phyloP scores from a whole-genome alignment of 129 eudicot species.

The Arctium lappa region DNA sequence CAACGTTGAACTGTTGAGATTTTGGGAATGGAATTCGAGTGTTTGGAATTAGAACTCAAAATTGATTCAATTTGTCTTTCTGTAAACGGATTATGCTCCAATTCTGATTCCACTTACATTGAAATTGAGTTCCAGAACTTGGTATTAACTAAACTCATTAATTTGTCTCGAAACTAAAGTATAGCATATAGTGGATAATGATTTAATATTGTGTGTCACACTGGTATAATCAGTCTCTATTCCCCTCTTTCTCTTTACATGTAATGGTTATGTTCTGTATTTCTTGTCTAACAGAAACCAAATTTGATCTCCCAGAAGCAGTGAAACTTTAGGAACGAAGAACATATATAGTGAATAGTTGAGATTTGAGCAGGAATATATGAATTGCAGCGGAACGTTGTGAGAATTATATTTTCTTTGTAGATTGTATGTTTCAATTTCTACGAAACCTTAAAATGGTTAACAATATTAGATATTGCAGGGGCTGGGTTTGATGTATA shows the following conservation, averaged over 20 bases:
- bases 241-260: not conserved
- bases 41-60: not conserved
- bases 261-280: not conserved
- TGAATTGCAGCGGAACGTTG: not conserved
- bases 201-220: not conserved
- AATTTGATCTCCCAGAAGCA: not conserved
- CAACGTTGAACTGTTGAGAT: not conserved
- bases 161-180: not conserved
- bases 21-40: not conserved
- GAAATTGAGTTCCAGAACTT: not conserved
- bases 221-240: too few relatives aligned
- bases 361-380: not conserved
- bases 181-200: too few relatives aligned
- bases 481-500: slow-evolving; percentile 7
- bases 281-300: not conserved
- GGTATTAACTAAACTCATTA: not conserved
- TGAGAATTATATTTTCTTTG: not conserved
- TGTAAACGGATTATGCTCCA: not conserved
- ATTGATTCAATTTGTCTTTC: not conserved
- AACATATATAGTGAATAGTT: not conserved
- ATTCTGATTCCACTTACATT: not conserved
- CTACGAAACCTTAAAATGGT: not conserved
- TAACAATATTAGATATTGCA: slow-evolving; percentile 10
- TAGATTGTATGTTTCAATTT: not conserved
- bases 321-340: not conserved